Conservation (phyloP, 345 rosid species). For the Turritis glabra region DNA sequence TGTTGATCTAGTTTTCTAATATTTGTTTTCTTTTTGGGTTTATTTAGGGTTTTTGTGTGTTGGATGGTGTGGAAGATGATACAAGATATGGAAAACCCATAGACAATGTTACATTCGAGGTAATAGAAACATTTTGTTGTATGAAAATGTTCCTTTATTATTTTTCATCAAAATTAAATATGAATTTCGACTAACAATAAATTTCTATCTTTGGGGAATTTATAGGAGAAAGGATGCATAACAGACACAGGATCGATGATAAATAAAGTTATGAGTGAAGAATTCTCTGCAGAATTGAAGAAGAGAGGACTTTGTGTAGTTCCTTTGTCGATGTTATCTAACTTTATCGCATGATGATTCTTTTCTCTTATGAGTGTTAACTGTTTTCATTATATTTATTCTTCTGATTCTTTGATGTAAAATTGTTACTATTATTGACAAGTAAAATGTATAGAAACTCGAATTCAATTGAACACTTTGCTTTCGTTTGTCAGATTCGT, state of each 20-base stretch:
- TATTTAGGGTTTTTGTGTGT: slow-evolving; percentile 12
- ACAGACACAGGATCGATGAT: slow-evolving; percentile 28
- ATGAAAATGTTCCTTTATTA: neutral
- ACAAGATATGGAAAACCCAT: neutral
- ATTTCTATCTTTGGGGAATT: neutral
- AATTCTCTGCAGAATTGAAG: slow-evolving; percentile 30
- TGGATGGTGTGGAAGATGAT: slow-evolving; percentile 9
- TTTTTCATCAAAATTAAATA: neutral
- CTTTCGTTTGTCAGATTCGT: slow-evolving; percentile 7
- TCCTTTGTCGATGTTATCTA: slow-evolving; percentile 35
- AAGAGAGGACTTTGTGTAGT: slow-evolving; percentile 44
- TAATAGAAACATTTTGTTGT: slow-evolving; percentile 7
- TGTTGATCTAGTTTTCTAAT: neutral
- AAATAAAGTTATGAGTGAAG: slow-evolving; percentile 15
- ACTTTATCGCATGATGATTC: neutral
- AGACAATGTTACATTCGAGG: slow-evolving; percentile 33
- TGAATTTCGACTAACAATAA: neutral
- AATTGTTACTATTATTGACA: neutral
- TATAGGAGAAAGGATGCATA: slow-evolving; percentile 29
- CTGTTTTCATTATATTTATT: slow-evolving; percentile 17
- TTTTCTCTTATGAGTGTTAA: neutral
- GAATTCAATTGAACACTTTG: slow-evolving; percentile 12
- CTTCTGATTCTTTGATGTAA: slow-evolving; percentile 27
- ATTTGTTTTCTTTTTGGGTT: neutral
- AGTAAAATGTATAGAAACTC: slow-evolving; percentile 22